Base-by-base conservation (phyloP, 2,329 filamentous ascomycete species). In the Trichoderma endophyticum region DNA sequence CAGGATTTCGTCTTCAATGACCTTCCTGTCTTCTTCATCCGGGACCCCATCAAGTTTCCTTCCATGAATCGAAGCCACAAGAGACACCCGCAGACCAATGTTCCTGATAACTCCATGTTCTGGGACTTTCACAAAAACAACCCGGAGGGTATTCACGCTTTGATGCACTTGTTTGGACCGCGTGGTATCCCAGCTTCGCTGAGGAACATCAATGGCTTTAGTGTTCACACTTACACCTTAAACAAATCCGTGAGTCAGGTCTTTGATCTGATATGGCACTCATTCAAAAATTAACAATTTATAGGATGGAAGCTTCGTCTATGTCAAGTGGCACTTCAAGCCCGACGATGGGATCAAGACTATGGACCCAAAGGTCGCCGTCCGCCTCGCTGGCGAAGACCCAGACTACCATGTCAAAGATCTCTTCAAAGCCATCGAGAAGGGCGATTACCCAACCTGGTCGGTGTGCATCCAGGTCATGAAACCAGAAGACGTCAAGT, bases 1-100 rank as follows among this genome's bases (percentile, higher is more conserved):
- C 71, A 79, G 83, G 88, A 91, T 72, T 87, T 90, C 68, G 88
- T 91, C 11, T 88, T 86, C 43, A 90, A 90, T 79, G 89, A 90
- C 75, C 86, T 89, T 34, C 92, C 92, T 1, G 86, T 93, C 30
- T 94, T 94, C 85, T 94, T 94, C 84, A 77, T 94, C 26, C 86
- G 92, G 56, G 92, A 94, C 76, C 91, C 92, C 2, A 86, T 87
- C 77, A 93, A 93, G 80, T 94, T 93, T 82, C 91, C 91, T 48
- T 83, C 90, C 77, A 91, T 93, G 81, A 93, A 93, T 73, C 91
- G 93, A 83, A 92, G 91, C 8, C 92, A 94, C 81, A 94, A 94
- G 86, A 87, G 91, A 65, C 86, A 94, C 81, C 92, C 92, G 1
- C 86, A 89, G 75, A 93, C 90, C 36, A 91, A 93, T 80, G 81